Evolutionary conservation across 75 land plant genomes (phyloP), one percentile per base, ranked within the genome.

Genomic region (Selaginella tamariscina): DNA sequence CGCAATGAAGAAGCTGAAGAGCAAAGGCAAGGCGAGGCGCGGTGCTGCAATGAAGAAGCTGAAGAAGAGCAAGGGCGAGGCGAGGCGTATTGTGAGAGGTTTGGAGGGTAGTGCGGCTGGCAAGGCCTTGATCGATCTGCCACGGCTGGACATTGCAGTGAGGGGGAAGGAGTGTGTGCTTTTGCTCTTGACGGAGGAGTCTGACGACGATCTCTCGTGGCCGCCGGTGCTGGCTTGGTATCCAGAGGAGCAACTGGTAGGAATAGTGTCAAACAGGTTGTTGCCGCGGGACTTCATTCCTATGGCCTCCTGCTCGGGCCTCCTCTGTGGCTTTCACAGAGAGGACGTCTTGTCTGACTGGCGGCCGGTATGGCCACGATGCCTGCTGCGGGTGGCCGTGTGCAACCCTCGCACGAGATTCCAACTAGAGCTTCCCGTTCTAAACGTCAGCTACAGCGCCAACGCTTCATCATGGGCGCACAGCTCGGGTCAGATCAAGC

Each of bases 151-250:
- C 49, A 39, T 39, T 39, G 49, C 49, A 39, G 49, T 39, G 49
- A 39, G 49, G 49, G 49, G 49, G 49, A 39, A 39, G 49, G 49
- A 39, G 49, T 39, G 49, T 39, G 49, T 39, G 49, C 49, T 39
- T 39, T 39, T 39, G 49, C 49, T 39, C 49, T 39, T 39, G 11
- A 39, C 49, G 49, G 49, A 39, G 49, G 49, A 39, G 49, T 39
- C 49, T 39, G 49, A 39, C 49, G 49, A 39, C 49, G 49, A 39
- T 39, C 49, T 39, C 49, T 39, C 49, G 49, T 39, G 49, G 49
- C 49, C 49, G 49, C 49, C 49, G 49, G 49, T 39, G 49, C 49
- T 39, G 49, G 49, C 49, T 39, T 39, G 49, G 49, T 39, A 39
- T 39, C 49, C 49, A 39, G 49, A 39, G 49, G 49, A 39, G 49